Evolutionary conservation across 495 filamentous ascomycete genomes (phyloP), one percentile per base, ranked within the genome.

Genomic region (Saxophila tyrrhenica): DNA sequence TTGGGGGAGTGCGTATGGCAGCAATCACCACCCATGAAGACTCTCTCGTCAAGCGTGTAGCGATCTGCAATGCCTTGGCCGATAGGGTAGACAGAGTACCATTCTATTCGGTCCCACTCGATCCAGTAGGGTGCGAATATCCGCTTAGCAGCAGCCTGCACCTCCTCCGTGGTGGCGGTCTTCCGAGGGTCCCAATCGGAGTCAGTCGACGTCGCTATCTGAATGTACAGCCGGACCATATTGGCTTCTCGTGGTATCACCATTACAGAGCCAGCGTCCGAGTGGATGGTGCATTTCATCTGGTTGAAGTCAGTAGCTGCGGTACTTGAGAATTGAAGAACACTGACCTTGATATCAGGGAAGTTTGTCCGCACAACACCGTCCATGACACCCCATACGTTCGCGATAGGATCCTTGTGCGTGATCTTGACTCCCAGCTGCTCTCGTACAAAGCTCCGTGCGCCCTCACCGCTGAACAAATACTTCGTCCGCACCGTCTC

Each of bases 251-350:
- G 62, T 1, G 70, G 70, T 38, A 72, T 72, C 22, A 72, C 70
- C 70, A 72, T 72, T 55, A 72, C 70, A 13, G 70, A 72, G n/a
- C 70, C 70, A 22, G 67, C 62, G 50, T 72, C 70, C 0, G 70
- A 72, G 54, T 72, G 79, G 51, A 82, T 78, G 0, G 84, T 94
- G 69, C 88, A 94, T 78, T 95, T 95, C 75, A 89, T 91, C 88
- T 50, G 29, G n/a, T n/a, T 39, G 25, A 3, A 25, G 3, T 9
- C 24, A 20, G 32, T 22, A 50, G 48, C 15, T 3, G 29, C 89
- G 8, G 16, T 44, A 44, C 19, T 44, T 21, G 41, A 56, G 1
- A 49, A n/a, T n/a, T 19, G 22, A 47, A 22, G 48, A 62, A 29
- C 21, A 41, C 41, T 19, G 62, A 69, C 71, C 64, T 73, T 75